Evolutionary conservation across 495 filamentous ascomycete genomes (phyloP).

Genomic region (Pyrenula massariospora): DNA sequence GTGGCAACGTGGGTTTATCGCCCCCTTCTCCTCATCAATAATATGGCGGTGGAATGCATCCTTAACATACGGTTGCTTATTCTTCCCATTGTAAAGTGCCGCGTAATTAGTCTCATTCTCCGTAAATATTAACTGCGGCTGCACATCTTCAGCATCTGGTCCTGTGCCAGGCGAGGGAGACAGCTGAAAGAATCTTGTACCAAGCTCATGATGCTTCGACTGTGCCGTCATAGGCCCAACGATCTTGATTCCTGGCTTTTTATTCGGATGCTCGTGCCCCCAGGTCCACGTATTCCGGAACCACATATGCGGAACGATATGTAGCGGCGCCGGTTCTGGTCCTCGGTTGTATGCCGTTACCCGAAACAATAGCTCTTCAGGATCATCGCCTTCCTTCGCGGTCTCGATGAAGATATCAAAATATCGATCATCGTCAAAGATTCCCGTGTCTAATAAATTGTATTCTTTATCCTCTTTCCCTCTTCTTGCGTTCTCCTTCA

Average conservation of each 20-base stretch:
- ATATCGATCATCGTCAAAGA: constrained; percentile 84
- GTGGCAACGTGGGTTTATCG: constrained; percentile 65
- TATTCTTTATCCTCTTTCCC: constrained; percentile 71
- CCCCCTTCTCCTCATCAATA: constrained; percentile 65
- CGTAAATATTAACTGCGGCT: constrained; percentile 77
- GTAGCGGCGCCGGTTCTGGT: constrained; percentile 76
- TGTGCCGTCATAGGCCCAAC: constrained; percentile 53
- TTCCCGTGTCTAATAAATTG: constrained; percentile 81
- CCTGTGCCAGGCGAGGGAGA: constrained; percentile 84
- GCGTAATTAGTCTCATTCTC: constrained; percentile 90
- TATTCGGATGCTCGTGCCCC: constrained; percentile 59
- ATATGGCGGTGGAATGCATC: constrained; percentile 89
- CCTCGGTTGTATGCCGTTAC: constrained; percentile 94
- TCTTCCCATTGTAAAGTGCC: constrained; percentile 61
- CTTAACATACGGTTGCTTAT: constrained; percentile 76
- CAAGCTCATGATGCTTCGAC: constrained; percentile 64
- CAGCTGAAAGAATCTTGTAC: constrained; percentile 71
- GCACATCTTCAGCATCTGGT: constrained; percentile 63
- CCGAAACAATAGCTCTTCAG: constrained; percentile 85
- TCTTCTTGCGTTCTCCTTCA: constrained; percentile 71
- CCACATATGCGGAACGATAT: constrained; percentile 92
- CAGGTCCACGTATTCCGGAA: constrained; percentile 96
- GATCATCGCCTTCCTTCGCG: constrained; percentile 80
- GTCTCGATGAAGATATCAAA: constrained; percentile 97
- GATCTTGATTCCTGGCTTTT: constrained; percentile 64